phyloP scores from a whole-genome alignment of 768 basidiomycete species.

The Rhizopogon roseolus region DNA sequence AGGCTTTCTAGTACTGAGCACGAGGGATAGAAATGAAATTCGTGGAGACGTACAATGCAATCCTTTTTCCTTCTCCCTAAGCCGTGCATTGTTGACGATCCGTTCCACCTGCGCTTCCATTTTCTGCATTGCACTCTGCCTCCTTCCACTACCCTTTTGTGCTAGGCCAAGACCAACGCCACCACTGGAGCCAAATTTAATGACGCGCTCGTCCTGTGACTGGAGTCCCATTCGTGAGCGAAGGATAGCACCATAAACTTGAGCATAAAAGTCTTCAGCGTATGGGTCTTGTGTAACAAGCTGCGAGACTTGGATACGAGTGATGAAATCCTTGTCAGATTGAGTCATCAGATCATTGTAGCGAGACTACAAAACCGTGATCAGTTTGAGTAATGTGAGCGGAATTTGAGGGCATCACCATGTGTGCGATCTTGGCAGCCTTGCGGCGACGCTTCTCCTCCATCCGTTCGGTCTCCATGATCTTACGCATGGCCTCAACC shows the following conservation, averaged over 20 bases:
- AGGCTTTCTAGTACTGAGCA: slow-evolving; percentile 33
- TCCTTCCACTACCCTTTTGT: slow-evolving; percentile 55
- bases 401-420: slow-evolving; percentile 44
- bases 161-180: slow-evolving; percentile 82
- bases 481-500: slow-evolving; percentile 80
- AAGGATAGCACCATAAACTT: slow-evolving; percentile 85
- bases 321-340: slow-evolving; percentile 99
- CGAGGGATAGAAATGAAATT: not conserved
- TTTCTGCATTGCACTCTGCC: slow-evolving; percentile 84
- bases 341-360: slow-evolving; percentile 97
- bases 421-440: slow-evolving; percentile 83
- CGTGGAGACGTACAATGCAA: slow-evolving; percentile 40
- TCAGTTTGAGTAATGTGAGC: slow-evolving; percentile 3
- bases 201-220: slow-evolving; percentile 68
- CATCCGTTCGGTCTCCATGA: slow-evolving; percentile 85
- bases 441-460: slow-evolving; percentile 80
- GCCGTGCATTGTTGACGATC: slow-evolving; percentile 87
- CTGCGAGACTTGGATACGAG: slow-evolving; percentile 97
- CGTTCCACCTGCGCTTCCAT: slow-evolving; percentile 96
- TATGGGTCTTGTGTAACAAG: slow-evolving; percentile 97
- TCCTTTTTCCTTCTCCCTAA: slow-evolving; percentile 83
- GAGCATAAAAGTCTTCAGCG: slow-evolving; percentile 97
- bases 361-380: slow-evolving; percentile 51
- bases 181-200: slow-evolving; percentile 79
- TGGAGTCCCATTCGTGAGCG: slow-evolving; percentile 75